Percentiles rank a stretch among this genome's conserved stretches.
Conservation (phyloP, 441 rosid species). For the Adansonia grandidieri region DNA sequence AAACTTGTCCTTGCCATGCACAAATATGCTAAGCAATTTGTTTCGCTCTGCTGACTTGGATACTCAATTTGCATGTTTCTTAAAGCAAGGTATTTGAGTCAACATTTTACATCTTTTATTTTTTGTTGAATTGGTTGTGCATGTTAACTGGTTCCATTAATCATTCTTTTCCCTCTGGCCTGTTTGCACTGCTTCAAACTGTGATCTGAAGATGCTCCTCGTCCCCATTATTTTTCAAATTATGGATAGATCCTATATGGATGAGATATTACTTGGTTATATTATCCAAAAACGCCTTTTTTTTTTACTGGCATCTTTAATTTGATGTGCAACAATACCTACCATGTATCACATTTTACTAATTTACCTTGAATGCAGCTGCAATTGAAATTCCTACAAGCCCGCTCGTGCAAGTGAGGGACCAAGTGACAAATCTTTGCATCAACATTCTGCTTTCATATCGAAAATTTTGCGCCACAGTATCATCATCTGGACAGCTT, state of each 20-base stretch:
- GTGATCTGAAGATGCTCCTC: conserved; percentile 9
- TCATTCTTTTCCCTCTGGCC: conserved; percentile 22
- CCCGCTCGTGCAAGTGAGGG: conserved; percentile 72
- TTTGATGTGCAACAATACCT: conserved; percentile 17
- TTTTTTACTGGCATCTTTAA: neutral
- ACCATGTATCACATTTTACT: conserved; percentile 5
- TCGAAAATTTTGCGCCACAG: conserved; percentile 97
- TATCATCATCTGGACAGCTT: conserved; percentile 95
- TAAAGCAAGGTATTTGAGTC: conserved; percentile 82
- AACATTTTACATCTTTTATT: conserved; percentile 20
- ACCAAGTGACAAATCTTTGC: conserved; percentile 79
- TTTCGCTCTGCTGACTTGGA: conserved; percentile 95
- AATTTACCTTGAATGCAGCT: conserved; percentile 49
- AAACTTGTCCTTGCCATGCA: conserved; percentile 87
- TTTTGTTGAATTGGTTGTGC: neutral
- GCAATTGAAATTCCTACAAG: conserved; percentile 77
- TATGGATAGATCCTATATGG: neutral
- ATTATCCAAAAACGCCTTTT: neutral
- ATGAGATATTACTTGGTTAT: conserved; percentile 2
- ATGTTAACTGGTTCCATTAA: neutral
- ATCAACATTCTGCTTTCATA: conserved; percentile 78
- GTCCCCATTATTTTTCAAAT: conserved; percentile 10
- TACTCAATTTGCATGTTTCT: conserved; percentile 88
- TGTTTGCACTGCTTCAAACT: conserved; percentile 10
- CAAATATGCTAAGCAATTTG: conserved; percentile 82